phyloP scores from a whole-genome alignment of 805 yeast species.

The Candida vaughaniae region DNA sequence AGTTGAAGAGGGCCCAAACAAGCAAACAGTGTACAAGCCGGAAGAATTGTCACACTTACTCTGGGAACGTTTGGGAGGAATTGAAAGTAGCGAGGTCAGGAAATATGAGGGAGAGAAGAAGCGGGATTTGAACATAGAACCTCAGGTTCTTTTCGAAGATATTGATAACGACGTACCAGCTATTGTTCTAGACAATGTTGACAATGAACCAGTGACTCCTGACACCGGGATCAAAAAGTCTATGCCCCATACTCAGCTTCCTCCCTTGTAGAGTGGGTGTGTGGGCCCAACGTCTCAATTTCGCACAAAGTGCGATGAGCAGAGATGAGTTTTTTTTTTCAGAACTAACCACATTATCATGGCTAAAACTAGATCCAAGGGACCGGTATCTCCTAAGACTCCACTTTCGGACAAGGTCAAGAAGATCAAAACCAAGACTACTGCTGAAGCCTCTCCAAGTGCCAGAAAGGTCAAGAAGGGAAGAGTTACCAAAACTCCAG shows the following conservation, averaged over 20 bases:
- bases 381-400: slow-evolving; percentile 23
- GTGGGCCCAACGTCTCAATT: slow-evolving; percentile 11
- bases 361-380: slow-evolving; percentile 36
- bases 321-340: slow-evolving; percentile 14
- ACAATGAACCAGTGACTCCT: slow-evolving; percentile 9
- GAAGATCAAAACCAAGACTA: slow-evolving; percentile 21
- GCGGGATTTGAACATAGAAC: slow-evolving; percentile 25
- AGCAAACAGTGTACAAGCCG: slow-evolving; percentile 33
- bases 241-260: not conserved
- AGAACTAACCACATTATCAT: slow-evolving; percentile 11
- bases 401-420: slow-evolving; percentile 24
- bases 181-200: slow-evolving; percentile 34
- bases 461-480: slow-evolving; percentile 19
- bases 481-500: slow-evolving; percentile 14
- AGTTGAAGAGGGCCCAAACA: slow-evolving; percentile 42
- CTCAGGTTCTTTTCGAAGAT: slow-evolving; percentile 38
- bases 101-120: slow-evolving; percentile 19
- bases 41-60: slow-evolving; percentile 41
- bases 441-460: slow-evolving; percentile 24
- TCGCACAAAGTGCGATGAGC: slow-evolving; percentile 16
- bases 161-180: slow-evolving; percentile 41
- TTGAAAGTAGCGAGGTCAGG: slow-evolving; percentile 34
- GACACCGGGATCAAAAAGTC: not conserved
- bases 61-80: slow-evolving; percentile 45
- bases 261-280: slow-evolving; percentile 1